These are phyloP conservation scores for Cladobotryum protrusum DNA, from an alignment of 2,329 filamentous ascomycete genomes.

Conservation along the genomic window DNA sequence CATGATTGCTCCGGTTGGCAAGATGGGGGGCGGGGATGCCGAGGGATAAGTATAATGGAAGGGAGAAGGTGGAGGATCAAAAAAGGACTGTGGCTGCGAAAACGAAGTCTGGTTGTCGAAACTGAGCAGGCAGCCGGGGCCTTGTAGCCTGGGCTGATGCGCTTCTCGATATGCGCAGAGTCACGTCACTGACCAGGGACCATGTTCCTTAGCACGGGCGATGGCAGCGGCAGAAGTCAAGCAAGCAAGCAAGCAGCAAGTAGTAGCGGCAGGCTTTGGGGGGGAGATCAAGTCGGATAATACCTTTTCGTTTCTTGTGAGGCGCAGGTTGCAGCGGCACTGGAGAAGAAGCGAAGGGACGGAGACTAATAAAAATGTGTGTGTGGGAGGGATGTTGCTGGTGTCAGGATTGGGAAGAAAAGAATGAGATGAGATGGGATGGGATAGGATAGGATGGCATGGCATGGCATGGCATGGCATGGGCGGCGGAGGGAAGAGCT, in stretches of 20 bases:
- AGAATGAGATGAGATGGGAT: not conserved
- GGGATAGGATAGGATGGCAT: not conserved
- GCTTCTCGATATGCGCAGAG: conserved; percentile 16
- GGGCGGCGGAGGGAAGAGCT: conserved; percentile 8
- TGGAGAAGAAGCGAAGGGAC: not conserved
- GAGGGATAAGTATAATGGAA: conserved; percentile 15
- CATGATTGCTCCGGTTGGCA: conserved; percentile 28
- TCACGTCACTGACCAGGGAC: conserved; percentile 26
- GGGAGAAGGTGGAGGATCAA: not conserved
- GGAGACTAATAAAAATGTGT: not conserved
- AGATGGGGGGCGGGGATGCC: conserved; percentile 5
- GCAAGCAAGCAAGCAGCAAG: not conserved
- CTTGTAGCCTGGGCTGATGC: conserved; percentile 5
- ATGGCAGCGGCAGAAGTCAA: conserved; percentile 1
- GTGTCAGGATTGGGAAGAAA: too few relatives aligned
- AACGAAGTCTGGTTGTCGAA: not conserved
- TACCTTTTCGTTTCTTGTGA: not conserved
- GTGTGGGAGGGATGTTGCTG: too few relatives aligned
- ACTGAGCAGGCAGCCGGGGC: conserved; percentile 9
- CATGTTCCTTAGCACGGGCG: conserved; percentile 22
- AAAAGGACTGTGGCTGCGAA: conserved; percentile 4
- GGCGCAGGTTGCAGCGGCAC: not conserved
- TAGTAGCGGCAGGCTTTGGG: not conserved
- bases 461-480: not conserved
- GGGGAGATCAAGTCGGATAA: not conserved